Evolutionary conservation across 2,329 filamentous ascomycete species (phyloP).

Genomic region (Blumeriella jaapii): DNA sequence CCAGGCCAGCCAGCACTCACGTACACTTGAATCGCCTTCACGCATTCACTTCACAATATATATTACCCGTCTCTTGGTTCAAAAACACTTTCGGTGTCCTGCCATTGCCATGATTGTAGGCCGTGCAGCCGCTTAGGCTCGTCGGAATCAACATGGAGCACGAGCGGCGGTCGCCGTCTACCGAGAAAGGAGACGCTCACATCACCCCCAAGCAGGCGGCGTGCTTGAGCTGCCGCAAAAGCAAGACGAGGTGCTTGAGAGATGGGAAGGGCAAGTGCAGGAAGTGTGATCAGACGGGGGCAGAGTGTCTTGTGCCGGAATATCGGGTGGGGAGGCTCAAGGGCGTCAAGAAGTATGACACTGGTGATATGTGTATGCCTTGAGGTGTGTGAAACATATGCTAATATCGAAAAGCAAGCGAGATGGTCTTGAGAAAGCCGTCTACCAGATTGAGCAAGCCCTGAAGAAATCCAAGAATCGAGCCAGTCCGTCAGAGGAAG

Average conservation of each 20-base stretch:
- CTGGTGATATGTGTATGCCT: background rate
- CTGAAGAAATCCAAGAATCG: conserved; percentile 38
- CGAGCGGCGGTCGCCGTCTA: background rate
- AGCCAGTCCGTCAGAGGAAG: conserved; percentile 30
- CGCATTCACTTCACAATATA: too few species aligned
- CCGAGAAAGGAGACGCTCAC: background rate
- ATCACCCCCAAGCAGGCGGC: conserved; percentile 33
- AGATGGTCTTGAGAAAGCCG: conserved; percentile 61
- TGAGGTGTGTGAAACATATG: too few species aligned
- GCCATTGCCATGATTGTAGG: background rate
- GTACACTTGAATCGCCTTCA: too few species aligned
- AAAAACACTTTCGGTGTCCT: too few species aligned
- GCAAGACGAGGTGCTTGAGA: conserved; percentile 57
- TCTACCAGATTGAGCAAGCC: conserved; percentile 65
- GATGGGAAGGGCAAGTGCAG: conserved; percentile 44
- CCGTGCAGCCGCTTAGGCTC: background rate
- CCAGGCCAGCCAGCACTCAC: too few species aligned
- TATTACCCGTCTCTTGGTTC: too few species aligned
- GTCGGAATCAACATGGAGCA: too few species aligned
- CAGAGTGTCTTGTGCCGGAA: conserved; percentile 57
- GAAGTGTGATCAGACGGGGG: conserved; percentile 44
- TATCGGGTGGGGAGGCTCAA: conserved; percentile 65
- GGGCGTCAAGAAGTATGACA: conserved; percentile 60
- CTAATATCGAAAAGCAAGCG: conserved; percentile 41
- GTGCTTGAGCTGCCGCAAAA: conserved; percentile 52